A percentile compares a stretch with the other conserved stretches of the same genome.
phyloP scores from a whole-genome alignment of 495 filamentous ascomycete species.

The Cryomyces minteri region DNA sequence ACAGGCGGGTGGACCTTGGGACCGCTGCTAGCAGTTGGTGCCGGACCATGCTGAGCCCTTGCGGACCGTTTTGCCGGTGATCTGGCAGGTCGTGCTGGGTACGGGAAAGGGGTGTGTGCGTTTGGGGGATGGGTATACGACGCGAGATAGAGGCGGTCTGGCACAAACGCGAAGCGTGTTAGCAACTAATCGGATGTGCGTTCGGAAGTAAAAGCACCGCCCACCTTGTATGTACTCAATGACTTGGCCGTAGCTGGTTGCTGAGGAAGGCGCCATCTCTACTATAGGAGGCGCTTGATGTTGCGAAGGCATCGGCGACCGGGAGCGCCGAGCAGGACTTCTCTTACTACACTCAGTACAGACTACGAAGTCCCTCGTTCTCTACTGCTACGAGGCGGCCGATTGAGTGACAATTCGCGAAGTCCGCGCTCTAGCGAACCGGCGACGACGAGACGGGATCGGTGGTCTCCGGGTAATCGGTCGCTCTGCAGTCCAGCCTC shows the following conservation, averaged over 20 bases:
- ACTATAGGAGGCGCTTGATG: neutral
- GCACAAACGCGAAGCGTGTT: slow-evolving; percentile 1
- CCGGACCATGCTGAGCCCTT: slow-evolving; percentile 37
- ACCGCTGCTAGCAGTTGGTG: slow-evolving; percentile 19
- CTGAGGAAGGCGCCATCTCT: slow-evolving; percentile 15
- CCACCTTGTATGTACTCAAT: slow-evolving; percentile 66
- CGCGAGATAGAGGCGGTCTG: slow-evolving; percentile 89
- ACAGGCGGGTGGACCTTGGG: slow-evolving; percentile 45
- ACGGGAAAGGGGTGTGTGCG: slow-evolving; percentile 72
- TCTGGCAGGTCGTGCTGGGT: slow-evolving; percentile 36
- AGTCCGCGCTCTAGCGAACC: no score
- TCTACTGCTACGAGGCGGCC: no score
- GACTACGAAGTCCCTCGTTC: no score
- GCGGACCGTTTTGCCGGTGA: slow-evolving; percentile 64
- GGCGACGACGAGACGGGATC: no score
- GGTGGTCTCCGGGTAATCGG: no score
- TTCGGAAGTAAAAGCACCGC: neutral
- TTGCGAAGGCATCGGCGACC: no score
- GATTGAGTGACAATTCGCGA: no score
- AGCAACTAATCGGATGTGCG: slow-evolving; percentile 3
- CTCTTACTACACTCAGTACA: no score
- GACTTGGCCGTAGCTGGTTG: slow-evolving; percentile 44
- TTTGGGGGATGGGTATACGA: slow-evolving; percentile 73
- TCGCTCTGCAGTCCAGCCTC: no score
- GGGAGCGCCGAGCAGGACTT: no score